Conservation (phyloP, 805 yeast species). For the Ogataea degrootiae region DNA sequence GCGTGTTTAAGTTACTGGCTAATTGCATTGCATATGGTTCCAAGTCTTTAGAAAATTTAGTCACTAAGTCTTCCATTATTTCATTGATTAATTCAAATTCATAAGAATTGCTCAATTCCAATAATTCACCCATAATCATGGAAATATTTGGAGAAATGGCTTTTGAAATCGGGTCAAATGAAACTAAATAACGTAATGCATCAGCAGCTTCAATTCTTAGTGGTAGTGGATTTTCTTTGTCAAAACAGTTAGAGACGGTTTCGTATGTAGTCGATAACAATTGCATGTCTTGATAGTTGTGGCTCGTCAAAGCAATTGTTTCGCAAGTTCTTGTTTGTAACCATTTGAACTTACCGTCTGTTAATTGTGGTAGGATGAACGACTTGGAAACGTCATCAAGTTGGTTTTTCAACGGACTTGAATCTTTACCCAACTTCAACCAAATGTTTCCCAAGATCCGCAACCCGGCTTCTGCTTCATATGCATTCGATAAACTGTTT, state of each 20-base stretch:
- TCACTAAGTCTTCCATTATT: constrained; percentile 92
- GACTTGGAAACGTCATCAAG: constrained; percentile 58
- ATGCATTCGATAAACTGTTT: constrained; percentile 37
- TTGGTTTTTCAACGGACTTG: constrained; percentile 51
- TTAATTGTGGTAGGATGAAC: constrained; percentile 65
- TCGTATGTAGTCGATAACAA: constrained; percentile 32
- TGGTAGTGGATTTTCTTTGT: constrained; percentile 38
- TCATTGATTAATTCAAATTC: constrained; percentile 82
- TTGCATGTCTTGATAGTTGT: constrained; percentile 23
- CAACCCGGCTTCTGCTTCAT: constrained; percentile 68
- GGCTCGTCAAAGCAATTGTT: constrained; percentile 34
- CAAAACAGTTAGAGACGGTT: constrained; percentile 32
- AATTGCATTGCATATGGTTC: constrained; percentile 86
- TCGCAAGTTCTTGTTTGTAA: constrained; percentile 70
- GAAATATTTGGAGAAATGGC: constrained; percentile 60
- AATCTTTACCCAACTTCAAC: constrained; percentile 44
- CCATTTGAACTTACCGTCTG: constrained; percentile 46
- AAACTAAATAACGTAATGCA: constrained; percentile 41
- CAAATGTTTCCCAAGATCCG: constrained; percentile 69
- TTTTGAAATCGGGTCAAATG: constrained; percentile 43
- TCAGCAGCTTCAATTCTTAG: constrained; percentile 48
- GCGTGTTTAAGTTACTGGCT: constrained; percentile 58
- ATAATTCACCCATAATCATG: constrained; percentile 70
- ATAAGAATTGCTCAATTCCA: constrained; percentile 64
- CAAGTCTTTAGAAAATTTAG: constrained; percentile 74